Base-by-base conservation (phyloP, 805 yeast genomes). In the Candida mattraensis region DNA sequence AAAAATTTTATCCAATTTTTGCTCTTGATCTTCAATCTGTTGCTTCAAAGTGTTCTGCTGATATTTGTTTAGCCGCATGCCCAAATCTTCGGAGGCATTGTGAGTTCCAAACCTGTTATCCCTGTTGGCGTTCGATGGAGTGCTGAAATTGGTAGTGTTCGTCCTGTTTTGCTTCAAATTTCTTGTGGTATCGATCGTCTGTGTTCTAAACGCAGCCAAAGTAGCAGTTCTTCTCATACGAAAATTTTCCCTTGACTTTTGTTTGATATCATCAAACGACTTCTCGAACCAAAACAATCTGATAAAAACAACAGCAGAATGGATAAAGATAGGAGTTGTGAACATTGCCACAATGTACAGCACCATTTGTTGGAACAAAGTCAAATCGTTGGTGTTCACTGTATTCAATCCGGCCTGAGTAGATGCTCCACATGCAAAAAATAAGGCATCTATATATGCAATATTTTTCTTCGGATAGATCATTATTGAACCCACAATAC, bases 381-480 rank as follows among this genome's bases (percentile, higher is more conserved):
- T 61, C 38, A 89, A 47, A 0, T 66, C 60, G 55, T 87, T 87
- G 24, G 82, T 45, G 49, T 87, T 77, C 16, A 86, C 67, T 0
- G 96, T 83, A 56, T 87, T 88, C 37, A 93, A 64, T 1, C 99
- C 99, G 0, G 96, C 95, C 55, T 91, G 96, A 2, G 98, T 87
- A 1, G 82, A 63, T 0, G 93, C 78, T 8, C 95, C 91, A 8
- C 80, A 66, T 0, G 88, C 73, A 37, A 86, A 65, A 58, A 91
- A 86, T 21, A 93, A 63, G 2, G 83, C 78, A 64, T 93, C 98
- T 28, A 86, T 81, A 57, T 91, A 93, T 7, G 53, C 35, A 24
- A 73, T 54, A 52, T 83, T 80, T 36, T 69, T 71, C n/a, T 72
- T 71, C 0, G 96, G 96, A 51, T 81, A 91, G 24, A 93, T 60